Percentiles rank a stretch among this genome's conserved stretches.
These are phyloP conservation scores for Cyclostephanos invisitatus DNA, from an alignment of 108 stramenopile species.

Conservation along the genomic window DNA sequence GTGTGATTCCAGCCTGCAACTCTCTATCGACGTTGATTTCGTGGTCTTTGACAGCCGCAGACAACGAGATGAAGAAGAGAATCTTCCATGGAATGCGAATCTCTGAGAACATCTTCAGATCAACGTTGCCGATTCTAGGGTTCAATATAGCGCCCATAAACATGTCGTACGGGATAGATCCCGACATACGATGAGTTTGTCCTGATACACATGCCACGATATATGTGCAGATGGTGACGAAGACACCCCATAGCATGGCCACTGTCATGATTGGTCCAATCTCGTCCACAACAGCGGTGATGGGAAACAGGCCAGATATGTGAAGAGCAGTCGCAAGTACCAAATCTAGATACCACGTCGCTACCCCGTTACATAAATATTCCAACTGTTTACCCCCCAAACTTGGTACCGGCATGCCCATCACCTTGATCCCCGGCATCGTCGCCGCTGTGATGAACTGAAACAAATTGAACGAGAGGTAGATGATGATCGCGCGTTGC, in stretches of 20 bases:
- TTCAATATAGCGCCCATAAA: slow-evolving; percentile 65
- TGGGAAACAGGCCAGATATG: slow-evolving; percentile 30
- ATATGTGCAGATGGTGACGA: slow-evolving; percentile 47
- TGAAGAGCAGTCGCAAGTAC: slow-evolving; percentile 36
- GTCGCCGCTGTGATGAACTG: slow-evolving; percentile 50
- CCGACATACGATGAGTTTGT: slow-evolving; percentile 43
- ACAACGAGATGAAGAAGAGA: slow-evolving; percentile 45
- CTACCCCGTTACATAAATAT: slow-evolving; percentile 52
- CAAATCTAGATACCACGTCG: slow-evolving; percentile 50
- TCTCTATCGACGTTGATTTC: slow-evolving; percentile 30
- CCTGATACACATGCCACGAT: slow-evolving; percentile 24
- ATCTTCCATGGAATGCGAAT: slow-evolving; percentile 62
- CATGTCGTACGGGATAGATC: slow-evolving; percentile 49
- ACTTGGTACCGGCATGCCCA: slow-evolving; percentile 50
- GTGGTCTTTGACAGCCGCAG: slow-evolving; percentile 57
- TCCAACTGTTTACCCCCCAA: slow-evolving; percentile 44
- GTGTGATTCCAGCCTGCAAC: slow-evolving; percentile 25
- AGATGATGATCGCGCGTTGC: slow-evolving; percentile 21
- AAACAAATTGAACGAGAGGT: slow-evolving; percentile 36
- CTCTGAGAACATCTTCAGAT: slow-evolving; percentile 64
- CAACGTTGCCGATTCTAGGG: slow-evolving; percentile 53
- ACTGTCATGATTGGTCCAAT: slow-evolving; percentile 50
- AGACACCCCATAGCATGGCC: slow-evolving; percentile 46
- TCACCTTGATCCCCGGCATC: slow-evolving; percentile 42
- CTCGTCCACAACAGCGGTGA: slow-evolving; percentile 43